Evolutionary conservation across 78 protist species (phyloP).

Genomic region (Dictyostelium firmibasis): DNA sequence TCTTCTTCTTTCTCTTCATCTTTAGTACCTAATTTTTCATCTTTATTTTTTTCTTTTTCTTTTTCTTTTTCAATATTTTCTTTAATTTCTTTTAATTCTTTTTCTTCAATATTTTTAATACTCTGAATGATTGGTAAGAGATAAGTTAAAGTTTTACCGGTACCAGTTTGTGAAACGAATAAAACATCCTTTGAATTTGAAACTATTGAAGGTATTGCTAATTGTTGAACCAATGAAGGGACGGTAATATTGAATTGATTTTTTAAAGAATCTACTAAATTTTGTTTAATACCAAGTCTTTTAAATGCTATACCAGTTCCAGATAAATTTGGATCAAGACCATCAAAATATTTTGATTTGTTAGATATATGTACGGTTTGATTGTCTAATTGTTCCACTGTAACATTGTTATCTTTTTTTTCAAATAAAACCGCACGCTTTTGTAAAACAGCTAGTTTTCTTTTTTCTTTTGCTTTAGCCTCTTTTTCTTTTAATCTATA

Average conservation of each 20-base stretch:
- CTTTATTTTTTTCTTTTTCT: too few species aligned
- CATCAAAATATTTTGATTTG: slow-evolving; percentile 6
- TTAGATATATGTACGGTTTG: background rate
- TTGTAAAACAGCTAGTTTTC: background rate
- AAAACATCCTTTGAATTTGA: slow-evolving; percentile 26
- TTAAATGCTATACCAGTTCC: slow-evolving; percentile 33
- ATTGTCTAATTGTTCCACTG: background rate
- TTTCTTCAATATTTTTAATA: slow-evolving; percentile 62
- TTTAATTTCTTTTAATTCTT: background rate
- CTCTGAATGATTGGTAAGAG: slow-evolving; percentile 81
- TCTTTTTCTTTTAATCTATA: background rate
- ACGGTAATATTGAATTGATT: background rate
- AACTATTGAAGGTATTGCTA: slow-evolving; percentile 66
- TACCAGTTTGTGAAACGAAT: slow-evolving; percentile 81
- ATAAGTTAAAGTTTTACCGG: slow-evolving; percentile 91
- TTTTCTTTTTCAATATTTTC: background rate
- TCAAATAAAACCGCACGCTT: background rate
- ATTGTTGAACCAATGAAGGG: slow-evolving; percentile 30
- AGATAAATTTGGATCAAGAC: background rate
- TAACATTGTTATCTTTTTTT: background rate
- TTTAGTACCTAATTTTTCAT: background rate
- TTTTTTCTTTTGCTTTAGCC: background rate
- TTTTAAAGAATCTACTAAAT: background rate
- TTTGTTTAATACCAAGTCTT: background rate
- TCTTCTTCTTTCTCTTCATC: background rate